phyloP scores from a whole-genome alignment of 257 asterid species.

The Solanum pinnatisectum region DNA sequence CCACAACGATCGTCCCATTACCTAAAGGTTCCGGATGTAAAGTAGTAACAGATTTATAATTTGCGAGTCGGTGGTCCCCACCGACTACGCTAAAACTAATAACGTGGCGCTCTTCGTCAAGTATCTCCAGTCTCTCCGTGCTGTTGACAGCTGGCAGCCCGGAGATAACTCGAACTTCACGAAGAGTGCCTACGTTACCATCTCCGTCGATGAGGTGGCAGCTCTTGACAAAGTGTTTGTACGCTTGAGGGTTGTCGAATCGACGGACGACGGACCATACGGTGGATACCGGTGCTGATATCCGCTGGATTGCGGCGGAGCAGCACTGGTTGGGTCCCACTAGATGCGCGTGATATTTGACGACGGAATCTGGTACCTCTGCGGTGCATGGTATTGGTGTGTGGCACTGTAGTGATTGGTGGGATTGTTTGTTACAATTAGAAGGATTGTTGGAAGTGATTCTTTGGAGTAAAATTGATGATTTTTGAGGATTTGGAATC shows the following conservation, averaged over 20 bases:
- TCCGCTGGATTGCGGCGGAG: slow-evolving; percentile 4
- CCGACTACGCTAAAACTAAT: slow-evolving; percentile 10
- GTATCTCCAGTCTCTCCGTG: slow-evolving; percentile 5
- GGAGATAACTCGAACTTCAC: slow-evolving; percentile 2
- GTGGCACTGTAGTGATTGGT: neutral
- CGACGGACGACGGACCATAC: slow-evolving; percentile 11
- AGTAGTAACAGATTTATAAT: slow-evolving; percentile 1
- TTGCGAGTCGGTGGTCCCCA: slow-evolving; percentile 7
- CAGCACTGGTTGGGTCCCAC: slow-evolving; percentile 7
- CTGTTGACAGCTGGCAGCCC: slow-evolving; percentile 8
- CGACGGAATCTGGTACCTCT: neutral
- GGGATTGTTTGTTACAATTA: neutral
- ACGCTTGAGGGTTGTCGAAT: slow-evolving; percentile 9
- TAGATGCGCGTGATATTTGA: neutral
- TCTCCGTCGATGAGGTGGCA: slow-evolving; percentile 1
- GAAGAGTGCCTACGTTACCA: slow-evolving; percentile 1
- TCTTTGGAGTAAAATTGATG: slow-evolving; percentile 11
- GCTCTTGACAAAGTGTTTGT: slow-evolving; percentile 6
- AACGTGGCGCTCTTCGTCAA: slow-evolving; percentile 3
- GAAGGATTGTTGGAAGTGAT: neutral
- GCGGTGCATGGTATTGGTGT: neutral
- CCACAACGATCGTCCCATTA: neutral
- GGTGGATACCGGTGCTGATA: slow-evolving; percentile 3
- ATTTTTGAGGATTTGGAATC: neutral
- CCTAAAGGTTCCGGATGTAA: neutral